These are phyloP conservation scores for Avicennia marina DNA, from an alignment of 257 asterid species.

Conservation along the genomic window DNA sequence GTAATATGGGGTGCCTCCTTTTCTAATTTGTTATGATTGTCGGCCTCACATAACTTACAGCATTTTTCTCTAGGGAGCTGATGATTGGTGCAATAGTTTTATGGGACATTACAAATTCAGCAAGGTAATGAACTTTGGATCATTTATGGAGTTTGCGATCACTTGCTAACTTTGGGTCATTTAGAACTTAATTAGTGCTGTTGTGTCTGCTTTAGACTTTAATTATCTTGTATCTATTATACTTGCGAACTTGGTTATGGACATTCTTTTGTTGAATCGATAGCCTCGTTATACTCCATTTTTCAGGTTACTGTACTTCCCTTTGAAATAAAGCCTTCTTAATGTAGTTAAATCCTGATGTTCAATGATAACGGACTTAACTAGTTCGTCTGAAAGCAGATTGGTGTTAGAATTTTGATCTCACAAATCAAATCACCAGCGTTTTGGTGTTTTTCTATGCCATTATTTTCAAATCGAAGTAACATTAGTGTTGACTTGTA, in stretches of 20 bases:
- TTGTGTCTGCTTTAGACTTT: background rate
- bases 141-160: background rate
- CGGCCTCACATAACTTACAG: slow-evolving; percentile 2
- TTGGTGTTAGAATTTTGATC: background rate
- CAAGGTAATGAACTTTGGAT: slow-evolving; percentile 6
- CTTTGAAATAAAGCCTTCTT: background rate
- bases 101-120: slow-evolving; percentile 1
- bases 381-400: background rate
- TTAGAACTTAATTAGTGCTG: background rate
- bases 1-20: background rate
- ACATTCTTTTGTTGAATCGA: slow-evolving; percentile 4
- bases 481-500: background rate
- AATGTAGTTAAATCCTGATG: background rate
- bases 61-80: background rate
- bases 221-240: background rate
- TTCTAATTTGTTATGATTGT: slow-evolving; percentile 3
- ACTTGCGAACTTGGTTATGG: background rate
- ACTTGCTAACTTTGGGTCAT: background rate
- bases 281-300: background rate
- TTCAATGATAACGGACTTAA: background rate
- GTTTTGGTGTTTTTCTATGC: slow-evolving; percentile 4
- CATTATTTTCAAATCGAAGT: background rate
- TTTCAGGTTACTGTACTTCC: background rate
- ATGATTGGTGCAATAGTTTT: background rate
- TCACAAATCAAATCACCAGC: background rate